Evolutionary conservation across 176 grass and related monocot genomes (phyloP).

Genomic region (Avena atlantica): DNA sequence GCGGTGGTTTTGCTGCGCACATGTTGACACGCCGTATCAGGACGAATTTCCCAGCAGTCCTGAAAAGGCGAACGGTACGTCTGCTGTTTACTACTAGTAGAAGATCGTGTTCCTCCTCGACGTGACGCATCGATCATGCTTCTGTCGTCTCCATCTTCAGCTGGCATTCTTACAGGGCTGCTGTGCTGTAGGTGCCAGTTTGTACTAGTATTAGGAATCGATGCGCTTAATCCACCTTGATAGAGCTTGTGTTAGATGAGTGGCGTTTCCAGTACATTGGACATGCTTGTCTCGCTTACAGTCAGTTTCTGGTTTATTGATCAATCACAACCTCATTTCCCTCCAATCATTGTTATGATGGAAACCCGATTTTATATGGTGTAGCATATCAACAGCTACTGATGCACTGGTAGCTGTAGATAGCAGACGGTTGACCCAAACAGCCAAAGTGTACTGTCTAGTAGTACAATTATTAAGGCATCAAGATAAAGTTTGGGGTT

Average conservation of each 20-base stretch:
- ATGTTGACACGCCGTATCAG: constrained; percentile 55
- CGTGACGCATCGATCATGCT: background rate
- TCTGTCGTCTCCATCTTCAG: background rate
- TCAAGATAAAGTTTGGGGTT: background rate
- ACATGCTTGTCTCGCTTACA: background rate
- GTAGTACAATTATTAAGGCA: background rate
- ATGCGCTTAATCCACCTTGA: background rate
- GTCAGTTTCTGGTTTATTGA: background rate
- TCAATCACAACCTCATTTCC: background rate
- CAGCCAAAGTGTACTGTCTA: background rate
- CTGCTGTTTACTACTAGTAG: background rate
- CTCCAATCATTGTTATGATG: background rate
- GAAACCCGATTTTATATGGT: background rate
- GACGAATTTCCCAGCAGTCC: constrained; percentile 56
- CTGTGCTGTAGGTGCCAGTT: background rate
- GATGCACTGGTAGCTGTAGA: constrained; percentile 22
- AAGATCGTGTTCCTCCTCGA: background rate
- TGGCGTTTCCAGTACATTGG: background rate
- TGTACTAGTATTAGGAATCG: constrained; percentile 1
- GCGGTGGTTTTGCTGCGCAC: constrained; percentile 79
- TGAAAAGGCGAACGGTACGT: constrained; percentile 51
- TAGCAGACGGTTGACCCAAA: background rate
- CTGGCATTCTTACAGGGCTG: background rate
- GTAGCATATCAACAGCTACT: background rate
- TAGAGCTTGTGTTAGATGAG: constrained; percentile 14